These are phyloP conservation scores for Gynandropsis gynandra DNA, from an alignment of 345 rosid species.

Conservation along the genomic window DNA sequence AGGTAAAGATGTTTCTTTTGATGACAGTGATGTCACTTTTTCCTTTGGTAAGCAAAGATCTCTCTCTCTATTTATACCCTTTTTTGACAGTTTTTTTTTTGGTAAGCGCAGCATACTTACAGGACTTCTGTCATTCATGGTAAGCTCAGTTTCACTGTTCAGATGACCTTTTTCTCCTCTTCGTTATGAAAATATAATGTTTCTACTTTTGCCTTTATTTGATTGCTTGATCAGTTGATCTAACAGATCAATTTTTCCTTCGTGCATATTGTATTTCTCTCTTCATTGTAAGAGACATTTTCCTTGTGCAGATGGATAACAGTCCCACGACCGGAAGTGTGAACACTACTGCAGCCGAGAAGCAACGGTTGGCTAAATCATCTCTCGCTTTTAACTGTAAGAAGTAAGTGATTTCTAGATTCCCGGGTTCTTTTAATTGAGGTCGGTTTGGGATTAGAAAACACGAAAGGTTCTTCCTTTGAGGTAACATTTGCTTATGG, in stretches of 20 bases:
- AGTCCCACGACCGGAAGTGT: conserved; percentile 98
- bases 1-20: conserved; percentile 42
- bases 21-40: not conserved
- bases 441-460: not conserved
- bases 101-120: conserved; percentile 91
- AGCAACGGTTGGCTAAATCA: conserved; percentile 75
- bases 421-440: not conserved
- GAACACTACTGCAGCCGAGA: conserved; percentile 67
- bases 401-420: conserved; percentile 48
- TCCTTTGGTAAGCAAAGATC: not conserved
- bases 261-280: conserved; percentile 7
- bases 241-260: too few relatives aligned
- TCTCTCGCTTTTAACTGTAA: conserved; percentile 93
- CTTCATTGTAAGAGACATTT: too few relatives aligned
- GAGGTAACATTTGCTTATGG: too few relatives aligned
- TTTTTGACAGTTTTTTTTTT: conserved; percentile 1
- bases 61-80: not conserved
- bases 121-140: conserved; percentile 98
- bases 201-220: too few relatives aligned
- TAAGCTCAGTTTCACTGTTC: conserved; percentile 32
- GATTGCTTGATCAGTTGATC: too few relatives aligned
- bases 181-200: too few relatives aligned
- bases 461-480: too few relatives aligned
- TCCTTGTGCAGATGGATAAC: conserved; percentile 64
- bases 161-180: not conserved